Evolutionary conservation across 805 yeast genomes (phyloP), one percentile per base, ranked within the genome.

Genomic region (Wickerhamiella siamensis): DNA sequence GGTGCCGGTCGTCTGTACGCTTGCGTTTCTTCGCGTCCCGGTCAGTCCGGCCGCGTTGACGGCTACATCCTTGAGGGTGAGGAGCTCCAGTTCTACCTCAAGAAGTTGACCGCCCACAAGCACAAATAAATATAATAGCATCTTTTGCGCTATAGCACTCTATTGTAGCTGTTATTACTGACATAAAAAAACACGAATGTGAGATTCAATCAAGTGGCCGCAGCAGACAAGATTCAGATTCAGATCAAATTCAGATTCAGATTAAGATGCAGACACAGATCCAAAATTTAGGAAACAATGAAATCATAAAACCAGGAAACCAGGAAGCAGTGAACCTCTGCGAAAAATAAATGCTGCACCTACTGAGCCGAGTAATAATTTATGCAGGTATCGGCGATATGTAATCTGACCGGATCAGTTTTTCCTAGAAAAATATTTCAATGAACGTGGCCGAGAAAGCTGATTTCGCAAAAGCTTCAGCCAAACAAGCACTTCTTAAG

Each of bases 11-110:
- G 88, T 75, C 81, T 91, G 64, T 91, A 91, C 78, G 98, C 98
- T 70, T 77, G 75, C 70, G 84, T 91, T 68, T 86, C 98, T 57
- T 91, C 98, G 47, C 86, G 98, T 79, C 98, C 98, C 70, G 98
- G 98, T 72, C 98, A 91, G 79, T 82, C 94, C 58, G 98, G 98
- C 73, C 93, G 98, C 77, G 80, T 86, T 75, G 98, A 91, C 71
- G 98, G 98, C 74, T 91, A 91, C 93, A 81, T 91, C 74, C 83
- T 91, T 70, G 98, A 91, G 79, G 98, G 98, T 75, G 98, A 91
- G 71, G 98, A 91, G 77, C 84, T 91, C 72, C 97, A 97, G 70
- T 91, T 91, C 94, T 91, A 91, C 95, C 80, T 91, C 71, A 86
- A 95, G 81, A 88, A 95, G 84, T 77, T 91, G 74, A 79, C 95